Conservation (phyloP, 2,329 filamentous ascomycete species). For the Teratosphaeria viscida region DNA sequence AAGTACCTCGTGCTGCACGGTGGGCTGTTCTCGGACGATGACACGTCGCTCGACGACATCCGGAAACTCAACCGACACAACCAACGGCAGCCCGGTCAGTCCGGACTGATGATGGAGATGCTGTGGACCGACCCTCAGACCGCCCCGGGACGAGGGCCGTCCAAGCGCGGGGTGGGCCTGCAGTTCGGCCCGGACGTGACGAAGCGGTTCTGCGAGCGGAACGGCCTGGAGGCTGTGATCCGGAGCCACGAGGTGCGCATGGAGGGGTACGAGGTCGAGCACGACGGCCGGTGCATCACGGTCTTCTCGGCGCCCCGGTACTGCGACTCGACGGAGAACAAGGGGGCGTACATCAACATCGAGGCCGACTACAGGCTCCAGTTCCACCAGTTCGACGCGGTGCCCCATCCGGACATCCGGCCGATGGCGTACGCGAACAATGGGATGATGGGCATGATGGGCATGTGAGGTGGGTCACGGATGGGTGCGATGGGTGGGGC, state of each 20-base stretch:
- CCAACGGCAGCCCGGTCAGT: slow-evolving; percentile 85
- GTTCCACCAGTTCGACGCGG: slow-evolving; percentile 90
- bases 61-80: slow-evolving; percentile 82
- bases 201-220: slow-evolving; percentile 91
- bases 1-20: slow-evolving; percentile 92
- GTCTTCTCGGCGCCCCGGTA: slow-evolving; percentile 98
- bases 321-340: slow-evolving; percentile 96
- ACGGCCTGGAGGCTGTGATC: slow-evolving; percentile 88
- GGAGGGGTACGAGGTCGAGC: slow-evolving; percentile 98
- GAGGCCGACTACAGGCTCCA: slow-evolving; percentile 82
- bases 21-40: slow-evolving; percentile 92
- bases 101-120: slow-evolving; percentile 99
- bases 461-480: slow-evolving; percentile 8
- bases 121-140: slow-evolving; percentile 96
- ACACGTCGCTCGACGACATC: slow-evolving; percentile 82
- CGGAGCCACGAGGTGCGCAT: slow-evolving; percentile 96
- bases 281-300: slow-evolving; percentile 90
- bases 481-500: not conserved
- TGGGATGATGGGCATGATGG: slow-evolving; percentile 66
- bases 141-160: slow-evolving; percentile 74
- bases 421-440: slow-evolving; percentile 87
- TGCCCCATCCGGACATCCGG: slow-evolving; percentile 89
- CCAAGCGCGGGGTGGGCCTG: slow-evolving; percentile 91
- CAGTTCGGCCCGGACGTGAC: slow-evolving; percentile 97
- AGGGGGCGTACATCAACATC: slow-evolving; percentile 96